Conservation (phyloP, 2,329 filamentous ascomycete species). For the Aspergillus pseudoterreus region DNA sequence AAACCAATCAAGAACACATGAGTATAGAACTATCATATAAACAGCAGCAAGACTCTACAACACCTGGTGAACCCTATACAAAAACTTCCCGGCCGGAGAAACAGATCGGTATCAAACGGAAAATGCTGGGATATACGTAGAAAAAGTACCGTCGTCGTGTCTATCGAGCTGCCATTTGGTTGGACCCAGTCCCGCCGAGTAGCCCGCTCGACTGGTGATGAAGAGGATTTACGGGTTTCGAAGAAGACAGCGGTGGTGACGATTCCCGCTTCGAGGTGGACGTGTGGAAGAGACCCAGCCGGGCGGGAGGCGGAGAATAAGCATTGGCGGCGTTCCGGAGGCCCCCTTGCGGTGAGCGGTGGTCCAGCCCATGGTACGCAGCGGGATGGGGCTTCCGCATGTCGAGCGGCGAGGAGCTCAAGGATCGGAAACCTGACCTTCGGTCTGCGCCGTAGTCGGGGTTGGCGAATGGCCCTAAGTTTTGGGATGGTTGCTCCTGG, state of each 20-base stretch:
- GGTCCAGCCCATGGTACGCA: constrained; percentile 20
- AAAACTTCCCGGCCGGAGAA: background rate
- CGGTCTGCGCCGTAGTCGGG: constrained; percentile 33
- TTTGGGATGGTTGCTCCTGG: constrained; percentile 30
- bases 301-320: constrained; percentile 32
- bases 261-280: constrained; percentile 25
- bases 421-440: constrained; percentile 34
- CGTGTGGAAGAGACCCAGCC: constrained; percentile 33
- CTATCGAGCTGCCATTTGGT: constrained; percentile 32
- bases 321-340: constrained; percentile 21
- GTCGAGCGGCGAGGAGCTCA: constrained; percentile 38
- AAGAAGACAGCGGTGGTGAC: constrained; percentile 28
- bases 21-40: background rate
- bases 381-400: constrained; percentile 36
- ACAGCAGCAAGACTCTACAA: background rate
- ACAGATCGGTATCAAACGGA: background rate
- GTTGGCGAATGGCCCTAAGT: constrained; percentile 23
- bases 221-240: constrained; percentile 28
- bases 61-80: background rate
- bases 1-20: constrained; percentile 1
- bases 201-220: constrained; percentile 32
- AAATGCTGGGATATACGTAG: background rate
- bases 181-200: constrained; percentile 26
- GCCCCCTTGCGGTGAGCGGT: constrained; percentile 19
- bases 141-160: background rate